Percentiles rank a stretch among this genome's conserved stretches.
phyloP scores from a whole-genome alignment of 768 basidiomycete genomes.

The Tricholoma saponaceum region DNA sequence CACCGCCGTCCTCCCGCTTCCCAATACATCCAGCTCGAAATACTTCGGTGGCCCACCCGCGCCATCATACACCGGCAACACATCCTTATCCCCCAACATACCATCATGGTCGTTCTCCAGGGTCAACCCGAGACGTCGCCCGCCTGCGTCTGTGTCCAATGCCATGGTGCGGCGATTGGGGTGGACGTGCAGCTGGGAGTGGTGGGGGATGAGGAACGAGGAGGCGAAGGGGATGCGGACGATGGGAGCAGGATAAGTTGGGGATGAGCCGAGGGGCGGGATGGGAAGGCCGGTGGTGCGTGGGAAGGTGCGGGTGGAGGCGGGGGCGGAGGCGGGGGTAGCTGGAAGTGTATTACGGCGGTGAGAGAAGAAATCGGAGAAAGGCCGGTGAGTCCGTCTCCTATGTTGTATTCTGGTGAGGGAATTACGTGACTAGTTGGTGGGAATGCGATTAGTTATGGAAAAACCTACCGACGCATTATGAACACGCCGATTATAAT shows the following conservation, averaged over 20 bases:
- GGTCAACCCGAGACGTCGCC: conserved; percentile 27
- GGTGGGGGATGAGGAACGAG: conserved; percentile 5
- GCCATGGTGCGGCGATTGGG: conserved; percentile 25
- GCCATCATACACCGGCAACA: conserved; percentile 43
- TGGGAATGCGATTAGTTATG: not conserved
- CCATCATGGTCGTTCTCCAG: conserved; percentile 24
- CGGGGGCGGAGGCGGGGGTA: not conserved
- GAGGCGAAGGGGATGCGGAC: conserved; percentile 15
- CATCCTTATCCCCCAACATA: conserved; percentile 36
- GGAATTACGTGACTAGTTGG: not conserved
- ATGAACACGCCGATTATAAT: conserved; percentile 18
- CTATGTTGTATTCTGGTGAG: conserved; percentile 9
- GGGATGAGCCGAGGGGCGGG: conserved; percentile 12
- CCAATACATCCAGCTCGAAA: conserved; percentile 4
- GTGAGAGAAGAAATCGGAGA: conserved; percentile 12
- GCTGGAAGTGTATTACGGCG: not conserved
- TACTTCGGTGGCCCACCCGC: conserved; percentile 46
- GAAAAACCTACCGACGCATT: conserved; percentile 19
- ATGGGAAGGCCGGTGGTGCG: conserved; percentile 20
- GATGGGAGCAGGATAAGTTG: not conserved
- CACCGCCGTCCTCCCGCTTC: not conserved
- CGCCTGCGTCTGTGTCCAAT: conserved; percentile 34
- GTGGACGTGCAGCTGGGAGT: not conserved
- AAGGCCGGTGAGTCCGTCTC: conserved; percentile 7
- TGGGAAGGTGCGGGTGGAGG: conserved; percentile 10